Evolutionary conservation across 2,329 filamentous ascomycete genomes (phyloP), one percentile per base, ranked within the genome.

Genomic region (Fusarium vanettenii): DNA sequence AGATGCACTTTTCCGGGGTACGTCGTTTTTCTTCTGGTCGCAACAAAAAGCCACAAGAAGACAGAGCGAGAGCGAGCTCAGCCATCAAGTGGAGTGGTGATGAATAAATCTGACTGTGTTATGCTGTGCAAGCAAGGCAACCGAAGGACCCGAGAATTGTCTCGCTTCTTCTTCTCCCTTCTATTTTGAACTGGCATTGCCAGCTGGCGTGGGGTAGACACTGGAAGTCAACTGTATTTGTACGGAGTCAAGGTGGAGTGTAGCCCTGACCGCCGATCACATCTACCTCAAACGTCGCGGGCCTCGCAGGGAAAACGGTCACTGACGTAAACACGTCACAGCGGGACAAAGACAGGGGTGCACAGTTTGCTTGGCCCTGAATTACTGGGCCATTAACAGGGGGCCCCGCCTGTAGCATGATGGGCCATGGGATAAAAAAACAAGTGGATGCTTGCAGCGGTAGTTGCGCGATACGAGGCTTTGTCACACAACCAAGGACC

Each of bases 191-290:
- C 22, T 25, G 43, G 22, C 8, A 48, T 4, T 52, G 27, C 48
- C 48, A 55, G 48, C 48, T 55, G 48, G 48, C 48, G 48, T 31
- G 48, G 43, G 43, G 43, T 48, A 48, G 3, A 13, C 41, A 14
- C 9, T 10, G 18, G 8, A 41, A n/a, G 37, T 41, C n/a, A 41
- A 41, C 39, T 41, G 43, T 65, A 69, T 69, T 69, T 66, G 60
- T 64, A 70, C 35, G 71, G 59, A 56, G 45, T 69, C 45, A 41
- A 20, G 22, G 45, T 63, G 60, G 60, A 50, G 33, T 69, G 29
- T 31, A 10, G 18, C 35, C 57, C 37, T 39, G 57, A 43, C 57
- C 57, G 57, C 57, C 57, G 57, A 60, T 60, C 57, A 3, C 57
- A 43, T 61, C 60, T 25, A 48, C 60, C 27, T 35, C 27, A 61